Evolutionary conservation across 202 grass and related monocot genomes (phyloP), one percentile per base, ranked within the genome.

Genomic region (Sporobolus alterniflorus): DNA sequence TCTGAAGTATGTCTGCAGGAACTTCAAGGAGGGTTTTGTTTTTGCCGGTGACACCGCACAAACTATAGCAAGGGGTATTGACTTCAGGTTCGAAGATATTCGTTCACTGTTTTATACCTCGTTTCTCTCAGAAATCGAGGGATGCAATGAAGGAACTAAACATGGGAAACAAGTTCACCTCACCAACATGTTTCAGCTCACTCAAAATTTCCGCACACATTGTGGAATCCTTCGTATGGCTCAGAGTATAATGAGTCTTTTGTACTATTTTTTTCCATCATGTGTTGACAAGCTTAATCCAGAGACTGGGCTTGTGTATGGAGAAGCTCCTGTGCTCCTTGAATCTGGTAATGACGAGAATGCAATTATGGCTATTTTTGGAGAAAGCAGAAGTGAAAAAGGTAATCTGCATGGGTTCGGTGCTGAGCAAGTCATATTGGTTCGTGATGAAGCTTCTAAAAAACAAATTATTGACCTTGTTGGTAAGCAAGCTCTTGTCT

Each of bases 31-130:
- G 76, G 95, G 95, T 2, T 97, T 89, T 44, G 52, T 91, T 90
- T 97, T 97, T 91, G 90, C 94, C 65, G 94, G 94, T 66, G 95
- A 98, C 55, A 98, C 95, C 0, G 95, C 95, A 56, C 95, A 98
- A 13, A 98, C 95, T 5, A 98, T 98, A 73, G 90, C 95, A 30
- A 91, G 84, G 69, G 95, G 95, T 21, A 71, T 98, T 15, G 95
- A 98, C 78, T 98, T 98, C 75, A 88, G 95, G 65, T 98, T 98
- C 82, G 71, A 98, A 84, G 92, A 98, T 74, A 83, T 98, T 3
- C 88, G 95, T 28, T 93, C 84, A 16, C 90, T 98, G 25, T 98
- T 94, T 28, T 93, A 98, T 81, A 91, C 69, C 1, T 80, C 88
- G 25, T 98, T 98, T 60, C 74, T 91, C 63, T 76, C 77, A 21